Conservation (phyloP, 208 protist species). For the Acanthamoeba divionensis region DNA sequence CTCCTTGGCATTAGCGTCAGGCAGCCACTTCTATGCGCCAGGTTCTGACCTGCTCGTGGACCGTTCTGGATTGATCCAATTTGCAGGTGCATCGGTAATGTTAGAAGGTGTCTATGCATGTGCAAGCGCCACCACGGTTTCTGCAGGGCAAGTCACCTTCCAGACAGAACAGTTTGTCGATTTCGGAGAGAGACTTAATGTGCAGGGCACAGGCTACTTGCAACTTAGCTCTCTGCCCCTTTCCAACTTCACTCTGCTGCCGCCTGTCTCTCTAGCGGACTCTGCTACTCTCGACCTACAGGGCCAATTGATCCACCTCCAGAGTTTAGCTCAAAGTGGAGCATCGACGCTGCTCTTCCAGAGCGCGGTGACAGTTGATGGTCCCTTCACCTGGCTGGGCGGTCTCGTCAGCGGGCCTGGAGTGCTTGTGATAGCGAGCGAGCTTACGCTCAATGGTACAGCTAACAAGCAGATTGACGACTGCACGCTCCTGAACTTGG, state of each 20-base stretch:
- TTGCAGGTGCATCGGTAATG: background rate
- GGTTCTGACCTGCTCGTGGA: background rate
- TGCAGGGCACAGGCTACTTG: background rate
- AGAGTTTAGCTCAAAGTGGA: background rate
- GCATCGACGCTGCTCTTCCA: background rate
- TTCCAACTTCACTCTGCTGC: background rate
- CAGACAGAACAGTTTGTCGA: background rate
- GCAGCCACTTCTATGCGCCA: background rate
- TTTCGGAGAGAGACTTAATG: background rate
- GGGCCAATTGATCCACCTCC: background rate
- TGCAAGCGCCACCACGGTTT: background rate
- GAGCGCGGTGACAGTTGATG: constrained; percentile 6
- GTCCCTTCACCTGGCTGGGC: background rate
- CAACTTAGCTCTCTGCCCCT: background rate
- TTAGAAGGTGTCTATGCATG: background rate
- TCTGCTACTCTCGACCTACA: background rate
- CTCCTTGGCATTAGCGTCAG: background rate
- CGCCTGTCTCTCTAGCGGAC: background rate
- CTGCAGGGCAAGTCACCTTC: background rate
- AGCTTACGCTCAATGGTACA: background rate
- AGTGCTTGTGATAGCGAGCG: background rate
- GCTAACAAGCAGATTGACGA: background rate
- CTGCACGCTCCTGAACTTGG: background rate
- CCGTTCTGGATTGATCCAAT: background rate
- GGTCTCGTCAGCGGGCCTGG: background rate